A percentile compares a stretch with the other conserved stretches of the same genome.
These are phyloP conservation scores for Dipteronia dyeriana DNA, from an alignment of 345 rosid genomes.

Conservation along the genomic window DNA sequence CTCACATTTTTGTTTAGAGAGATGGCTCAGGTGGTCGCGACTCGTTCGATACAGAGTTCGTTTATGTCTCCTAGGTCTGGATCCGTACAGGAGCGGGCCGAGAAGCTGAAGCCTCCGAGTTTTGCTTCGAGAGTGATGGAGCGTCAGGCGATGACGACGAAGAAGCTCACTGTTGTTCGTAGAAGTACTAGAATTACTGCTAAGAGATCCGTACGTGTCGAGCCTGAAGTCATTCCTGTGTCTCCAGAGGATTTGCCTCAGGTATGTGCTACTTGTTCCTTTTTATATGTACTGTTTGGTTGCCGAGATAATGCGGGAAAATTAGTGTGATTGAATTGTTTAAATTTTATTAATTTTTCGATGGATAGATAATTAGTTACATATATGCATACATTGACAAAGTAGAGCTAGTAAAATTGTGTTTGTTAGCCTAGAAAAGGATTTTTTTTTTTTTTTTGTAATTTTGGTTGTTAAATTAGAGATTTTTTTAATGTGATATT, in stretches of 20 bases:
- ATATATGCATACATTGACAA: too few relatives aligned
- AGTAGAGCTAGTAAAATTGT: background rate
- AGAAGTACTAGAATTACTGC: constrained; percentile 43
- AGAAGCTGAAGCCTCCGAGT: constrained; percentile 54
- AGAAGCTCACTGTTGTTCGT: constrained; percentile 25
- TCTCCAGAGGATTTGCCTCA: constrained; percentile 64
- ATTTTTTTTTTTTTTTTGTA: background rate
- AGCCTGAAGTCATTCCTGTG: constrained; percentile 67
- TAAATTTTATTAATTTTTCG: background rate
- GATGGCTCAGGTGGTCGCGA: constrained; percentile 87
- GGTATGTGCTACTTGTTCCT: constrained; percentile 32
- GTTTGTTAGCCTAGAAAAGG: background rate
- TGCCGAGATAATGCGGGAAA: constrained; percentile 6
- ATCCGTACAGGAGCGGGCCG: constrained; percentile 47
- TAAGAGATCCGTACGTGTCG: constrained; percentile 52
- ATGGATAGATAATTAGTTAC: too few relatives aligned
- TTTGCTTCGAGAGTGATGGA: constrained; percentile 48
- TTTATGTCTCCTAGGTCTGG: constrained; percentile 42
- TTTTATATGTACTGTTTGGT: constrained; percentile 12
- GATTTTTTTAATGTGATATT: background rate
- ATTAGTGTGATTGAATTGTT: background rate
- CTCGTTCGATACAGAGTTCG: constrained; percentile 62
- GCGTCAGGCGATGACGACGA: constrained; percentile 28
- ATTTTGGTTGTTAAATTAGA: background rate
- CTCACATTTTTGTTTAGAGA: background rate